A percentile compares a stretch with the other conserved stretches of the same genome.
Conservation (phyloP, 495 filamentous ascomycete species). For the Hyaloscypha hepaticicola region DNA sequence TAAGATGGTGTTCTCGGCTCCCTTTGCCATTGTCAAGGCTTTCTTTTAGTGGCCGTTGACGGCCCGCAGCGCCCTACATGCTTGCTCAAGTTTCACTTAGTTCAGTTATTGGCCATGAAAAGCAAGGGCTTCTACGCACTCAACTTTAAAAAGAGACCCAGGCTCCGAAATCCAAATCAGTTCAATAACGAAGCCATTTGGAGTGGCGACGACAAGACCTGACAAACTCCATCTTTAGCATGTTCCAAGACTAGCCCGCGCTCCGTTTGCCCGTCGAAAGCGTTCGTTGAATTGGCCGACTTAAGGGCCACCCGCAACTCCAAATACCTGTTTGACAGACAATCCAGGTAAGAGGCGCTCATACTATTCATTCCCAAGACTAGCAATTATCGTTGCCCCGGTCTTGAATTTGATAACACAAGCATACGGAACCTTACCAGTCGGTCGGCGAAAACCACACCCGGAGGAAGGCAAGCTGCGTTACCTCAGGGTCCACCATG, state of each 20-base stretch:
- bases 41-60: constrained; percentile 13
- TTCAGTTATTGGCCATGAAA: neutral
- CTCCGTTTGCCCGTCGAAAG: no score
- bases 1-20: neutral
- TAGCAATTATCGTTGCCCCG: neutral
- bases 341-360: neutral
- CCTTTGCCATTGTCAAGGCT: constrained; percentile 7
- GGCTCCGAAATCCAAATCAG: neutral
- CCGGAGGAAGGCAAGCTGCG: neutral
- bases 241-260: no score
- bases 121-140: neutral
- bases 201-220: no score
- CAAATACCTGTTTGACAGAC: neutral
- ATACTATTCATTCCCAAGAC: neutral
- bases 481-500: neutral
- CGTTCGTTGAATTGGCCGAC: no score
- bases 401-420: neutral
- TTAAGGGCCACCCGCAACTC: neutral
- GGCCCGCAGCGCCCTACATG: neutral
- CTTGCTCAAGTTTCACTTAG: neutral
- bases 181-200: neutral
- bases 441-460: no score
- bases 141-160: neutral
- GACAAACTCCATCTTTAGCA: no score
- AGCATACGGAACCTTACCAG: neutral